phyloP scores from a whole-genome alignment of 192 early-diverging fungal genomes.

The Martensiomyces pterosporus region DNA sequence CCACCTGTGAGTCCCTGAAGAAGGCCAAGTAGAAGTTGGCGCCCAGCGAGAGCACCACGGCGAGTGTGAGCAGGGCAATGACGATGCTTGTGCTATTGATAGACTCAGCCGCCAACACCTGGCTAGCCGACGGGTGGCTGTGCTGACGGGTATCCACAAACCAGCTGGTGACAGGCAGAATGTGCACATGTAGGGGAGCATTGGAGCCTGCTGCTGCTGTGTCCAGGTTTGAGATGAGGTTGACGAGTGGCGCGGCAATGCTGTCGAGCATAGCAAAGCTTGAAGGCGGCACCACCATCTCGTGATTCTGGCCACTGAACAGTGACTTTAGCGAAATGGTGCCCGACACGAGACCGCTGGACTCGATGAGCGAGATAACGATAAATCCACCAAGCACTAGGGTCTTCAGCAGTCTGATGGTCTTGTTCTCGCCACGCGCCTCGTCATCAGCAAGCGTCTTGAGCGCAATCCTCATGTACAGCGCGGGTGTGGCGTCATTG shows the following conservation, averaged over 20 bases:
- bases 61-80: too few species aligned
- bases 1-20: conserved; percentile 8
- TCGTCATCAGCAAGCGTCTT: conserved; percentile 59
- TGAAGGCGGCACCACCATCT: too few species aligned
- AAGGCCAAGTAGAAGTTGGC: conserved; percentile 40
- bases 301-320: too few species aligned
- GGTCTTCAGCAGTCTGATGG: conserved; percentile 46
- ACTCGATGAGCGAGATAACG: conserved; percentile 44
- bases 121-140: too few species aligned
- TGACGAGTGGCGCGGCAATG: conserved; percentile 30
- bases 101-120: too few species aligned
- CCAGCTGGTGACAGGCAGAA: conserved; percentile 31
- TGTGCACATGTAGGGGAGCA: too few species aligned
- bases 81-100: too few species aligned
- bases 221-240: conserved; percentile 15
- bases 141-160: conserved; percentile 9
- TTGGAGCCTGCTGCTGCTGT: too few species aligned
- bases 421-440: conserved; percentile 48
- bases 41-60: too few species aligned
- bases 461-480: conserved; percentile 55
- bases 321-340: too few species aligned
- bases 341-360: too few species aligned
- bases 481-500: conserved; percentile 43
- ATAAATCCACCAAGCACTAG: conserved; percentile 45
- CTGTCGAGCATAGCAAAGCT: too few species aligned